These are phyloP conservation scores for Penicillium maclennaniae DNA, from an alignment of 495 filamentous ascomycete genomes.

Conservation along the genomic window DNA sequence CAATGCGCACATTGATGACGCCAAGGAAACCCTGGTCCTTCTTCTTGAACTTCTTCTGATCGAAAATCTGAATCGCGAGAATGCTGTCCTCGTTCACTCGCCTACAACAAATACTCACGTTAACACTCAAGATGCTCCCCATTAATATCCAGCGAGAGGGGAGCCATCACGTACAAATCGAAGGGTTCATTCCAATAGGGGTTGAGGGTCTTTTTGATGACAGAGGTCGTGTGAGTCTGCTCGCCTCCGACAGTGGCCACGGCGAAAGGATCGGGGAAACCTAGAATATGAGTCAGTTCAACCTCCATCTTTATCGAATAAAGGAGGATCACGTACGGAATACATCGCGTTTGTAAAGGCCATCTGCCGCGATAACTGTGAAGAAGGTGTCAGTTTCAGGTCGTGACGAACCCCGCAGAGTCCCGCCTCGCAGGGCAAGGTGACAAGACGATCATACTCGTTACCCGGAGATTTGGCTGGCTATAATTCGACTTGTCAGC, in stretches of 20 bases:
- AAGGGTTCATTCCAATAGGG: conserved; percentile 99
- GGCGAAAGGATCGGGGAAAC: conserved; percentile 95
- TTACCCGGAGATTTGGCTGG: conserved; percentile 60
- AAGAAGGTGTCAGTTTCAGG: conserved; percentile 18
- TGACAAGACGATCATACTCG: conserved; percentile 47
- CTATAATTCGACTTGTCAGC: conserved; percentile 36
- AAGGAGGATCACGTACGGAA: conserved; percentile 61
- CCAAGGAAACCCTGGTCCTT: conserved; percentile 99
- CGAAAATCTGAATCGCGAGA: conserved; percentile 95
- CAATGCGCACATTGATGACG: conserved; percentile 94
- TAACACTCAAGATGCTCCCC: background rate
- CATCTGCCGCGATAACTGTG: conserved; percentile 94
- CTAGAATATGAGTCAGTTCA: conserved; percentile 46
- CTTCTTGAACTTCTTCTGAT: conserved; percentile 99
- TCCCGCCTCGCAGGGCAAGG: conserved; percentile 11
- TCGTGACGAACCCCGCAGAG: conserved; percentile 21
- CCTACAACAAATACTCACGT: conserved; percentile 42
- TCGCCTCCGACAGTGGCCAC: conserved; percentile 95
- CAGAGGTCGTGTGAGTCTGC: conserved; percentile 91
- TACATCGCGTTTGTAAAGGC: conserved; percentile 97
- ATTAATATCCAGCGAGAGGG: conserved; percentile 17
- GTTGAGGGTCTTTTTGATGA: conserved; percentile 95
- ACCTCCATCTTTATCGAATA: background rate
- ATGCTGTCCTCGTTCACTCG: conserved; percentile 89
- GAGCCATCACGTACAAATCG: conserved; percentile 67